Base-by-base conservation (phyloP, 352 stramenopile genomes). In the Aphanomyces cochlioides region DNA sequence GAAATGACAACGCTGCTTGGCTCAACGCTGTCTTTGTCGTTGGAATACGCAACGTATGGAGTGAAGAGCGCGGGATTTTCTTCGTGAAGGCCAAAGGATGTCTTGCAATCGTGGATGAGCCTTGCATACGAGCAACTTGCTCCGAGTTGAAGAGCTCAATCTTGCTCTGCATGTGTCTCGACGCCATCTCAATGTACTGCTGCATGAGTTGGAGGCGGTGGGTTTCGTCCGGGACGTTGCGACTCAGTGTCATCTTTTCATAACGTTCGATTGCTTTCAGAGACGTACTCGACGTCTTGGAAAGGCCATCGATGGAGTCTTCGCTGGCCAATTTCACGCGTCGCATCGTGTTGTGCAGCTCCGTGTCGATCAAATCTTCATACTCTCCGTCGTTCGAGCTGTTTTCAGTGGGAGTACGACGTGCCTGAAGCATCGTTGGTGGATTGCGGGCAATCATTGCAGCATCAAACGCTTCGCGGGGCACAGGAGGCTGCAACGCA, bases 81-180 rank as follows among this genome's bases (percentile, higher is more conserved):
- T 61, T 63, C 5, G 40, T 38, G 15, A 70, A 70, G 0, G 64
- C 43, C 37, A 70, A 4, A 2, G 47, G 47, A 40, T 43, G 65
- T n/a, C 21, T 36, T 8, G 65, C 47, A 8, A 41, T 47, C 15
- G 78, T 74, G 8, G 39, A 67, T 75, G 63, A 78, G 81, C 8
- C 67, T 73, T 90, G 81, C 78, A 93, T 88, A 37, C 84, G 76
- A 4, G 81, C 84, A 28, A 76, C 78, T 74, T 95, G 88, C 69
- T 96, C 88, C 0, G 82, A 90, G 38, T 92, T 84, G 7, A 84
- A 82, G 43, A 94, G 77, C 72, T 96, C 81, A 72, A 96, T 83
- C 65, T 94, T 96, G 61, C 81, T 93, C n/a, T 82, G 80, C 88
- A 96, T 94, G 67, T 96, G 88, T 79, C 90, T 92, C 45, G 88